phyloP scores from a whole-genome alignment of 1,284 basidiomycete genomes.

The Xerocomus nothofagi region DNA sequence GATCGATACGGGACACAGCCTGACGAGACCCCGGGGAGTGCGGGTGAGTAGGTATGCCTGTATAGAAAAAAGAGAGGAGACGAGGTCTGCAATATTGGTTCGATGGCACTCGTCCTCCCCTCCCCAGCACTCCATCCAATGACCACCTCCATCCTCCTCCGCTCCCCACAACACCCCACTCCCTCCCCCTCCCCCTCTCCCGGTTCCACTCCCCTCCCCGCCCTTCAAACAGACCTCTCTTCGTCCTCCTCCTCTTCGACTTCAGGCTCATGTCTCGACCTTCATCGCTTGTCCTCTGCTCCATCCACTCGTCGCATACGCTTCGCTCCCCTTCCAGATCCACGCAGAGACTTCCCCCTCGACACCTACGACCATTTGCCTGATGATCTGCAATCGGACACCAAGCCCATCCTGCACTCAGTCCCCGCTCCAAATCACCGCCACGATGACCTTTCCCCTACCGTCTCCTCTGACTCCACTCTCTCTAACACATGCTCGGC shows the following conservation, averaged over 20 bases:
- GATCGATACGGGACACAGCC: constrained; percentile 24
- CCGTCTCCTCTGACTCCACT: constrained; percentile 23
- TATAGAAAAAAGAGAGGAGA: constrained; percentile 16
- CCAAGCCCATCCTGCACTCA: constrained; percentile 10
- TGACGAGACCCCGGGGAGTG: constrained; percentile 23
- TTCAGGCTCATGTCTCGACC: constrained; percentile 20
- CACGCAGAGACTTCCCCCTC: constrained; percentile 41
- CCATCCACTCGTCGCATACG: constrained; percentile 51
- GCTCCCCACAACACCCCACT: constrained; percentile 14
- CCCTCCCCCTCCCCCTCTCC: constrained; percentile 23
- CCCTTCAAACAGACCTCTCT: constrained; percentile 37
- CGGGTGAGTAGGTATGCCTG: not conserved
- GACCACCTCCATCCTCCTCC: constrained; percentile 26
- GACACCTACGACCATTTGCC: constrained; percentile 7
- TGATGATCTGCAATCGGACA: constrained; percentile 8
- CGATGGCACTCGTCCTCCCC: constrained; percentile 15
- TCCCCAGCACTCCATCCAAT: constrained; percentile 4
- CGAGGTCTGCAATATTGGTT: not conserved
- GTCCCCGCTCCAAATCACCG: not conserved
- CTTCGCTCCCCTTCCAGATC: constrained; percentile 78
- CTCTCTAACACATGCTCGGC: constrained; percentile 25
- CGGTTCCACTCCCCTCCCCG: constrained; percentile 36
- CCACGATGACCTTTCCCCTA: constrained; percentile 20
- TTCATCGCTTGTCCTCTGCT: constrained; percentile 11
- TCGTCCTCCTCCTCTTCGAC: constrained; percentile 23